These are phyloP conservation scores for Fusarium sp. DNA, from an alignment of 2,329 filamentous ascomycete genomes.

Conservation along the genomic window DNA sequence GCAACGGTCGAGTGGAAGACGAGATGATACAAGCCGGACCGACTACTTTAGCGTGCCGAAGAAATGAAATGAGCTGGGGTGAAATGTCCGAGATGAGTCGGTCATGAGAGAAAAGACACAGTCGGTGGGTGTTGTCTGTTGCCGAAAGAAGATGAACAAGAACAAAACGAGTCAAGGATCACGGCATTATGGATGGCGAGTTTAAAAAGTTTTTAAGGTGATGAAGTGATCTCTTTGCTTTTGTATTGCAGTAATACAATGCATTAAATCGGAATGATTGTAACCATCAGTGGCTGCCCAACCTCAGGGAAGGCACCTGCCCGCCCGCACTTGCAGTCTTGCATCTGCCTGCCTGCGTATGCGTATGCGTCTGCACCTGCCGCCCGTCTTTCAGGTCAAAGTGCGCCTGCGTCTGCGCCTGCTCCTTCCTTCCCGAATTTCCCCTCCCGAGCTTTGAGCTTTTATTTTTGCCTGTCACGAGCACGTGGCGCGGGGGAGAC, in stretches of 20 bases:
- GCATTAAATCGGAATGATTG: neutral
- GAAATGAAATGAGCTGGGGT: constrained; percentile 4
- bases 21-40: constrained; percentile 34
- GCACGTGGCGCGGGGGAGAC: constrained; percentile 40
- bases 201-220: constrained; percentile 21
- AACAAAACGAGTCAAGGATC: neutral
- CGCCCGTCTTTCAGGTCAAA: neutral
- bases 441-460: constrained; percentile 4
- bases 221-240: constrained; percentile 23
- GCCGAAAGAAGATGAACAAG: neutral
- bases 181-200: constrained; percentile 19
- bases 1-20: constrained; percentile 32
- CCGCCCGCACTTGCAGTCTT: constrained; percentile 15
- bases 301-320: constrained; percentile 17
- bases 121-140: neutral
- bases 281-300: constrained; percentile 25
- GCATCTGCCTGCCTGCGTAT: neutral
- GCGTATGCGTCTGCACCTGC: neutral
- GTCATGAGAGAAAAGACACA: neutral
- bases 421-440: neutral
- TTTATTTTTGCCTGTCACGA: constrained; percentile 36
- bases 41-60: constrained; percentile 33
- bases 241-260: neutral
- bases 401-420: neutral
- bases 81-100: constrained; percentile 7